Evolutionary conservation across 352 stramenopile genomes (phyloP), one percentile per base, ranked within the genome.

Genomic region (Thraustochytrium sp.): DNA sequence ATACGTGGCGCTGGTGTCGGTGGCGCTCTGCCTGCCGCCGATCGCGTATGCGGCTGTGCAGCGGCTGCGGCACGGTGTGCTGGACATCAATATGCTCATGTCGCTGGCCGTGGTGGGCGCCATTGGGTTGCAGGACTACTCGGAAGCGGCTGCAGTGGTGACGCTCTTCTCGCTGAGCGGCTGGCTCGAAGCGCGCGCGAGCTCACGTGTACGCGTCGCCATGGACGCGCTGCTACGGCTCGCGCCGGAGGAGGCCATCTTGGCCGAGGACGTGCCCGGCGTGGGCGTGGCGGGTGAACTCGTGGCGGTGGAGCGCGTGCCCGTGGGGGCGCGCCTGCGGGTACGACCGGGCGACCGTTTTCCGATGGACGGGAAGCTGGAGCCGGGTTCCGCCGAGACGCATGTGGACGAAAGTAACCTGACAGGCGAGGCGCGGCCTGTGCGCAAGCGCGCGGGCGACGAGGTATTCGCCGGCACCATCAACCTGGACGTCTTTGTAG

Each of bases 381-480:
- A 97, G 16, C 91, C 97, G 85, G 94, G 93, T 3, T 88, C 51
- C 4, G 84, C 94, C 2, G 90, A 94, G 51, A 85, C 94, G 3
- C 90, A 94, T 54, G 90, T 98, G 9, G 94, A 98, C 85, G 94
- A 98, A 90, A 97, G 92, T 2, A 97, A 93, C 85, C 87, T 98
- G 4, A 98, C 94, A 26, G 95, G 94, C 42, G 94, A 98, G 89
- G 94, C 94, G 9, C 84, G 90, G 18, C 93, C 94, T 0, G 92
- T 97, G 0, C 62, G 84, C 8, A 93, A 93, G 82, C 38, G 40
- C 18, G 36, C 78, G 5, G 86, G 87, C 21, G 87, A 90, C 82
- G 37, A 80, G 29, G 89, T 93, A 9, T 89, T 68, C 37, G 88
- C 87, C 37, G 90, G 90, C 74, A 90, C 86, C 13, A 90, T 94